Evolutionary conservation across 805 yeast genomes (phyloP).

Genomic region (Starmerella bombi): DNA sequence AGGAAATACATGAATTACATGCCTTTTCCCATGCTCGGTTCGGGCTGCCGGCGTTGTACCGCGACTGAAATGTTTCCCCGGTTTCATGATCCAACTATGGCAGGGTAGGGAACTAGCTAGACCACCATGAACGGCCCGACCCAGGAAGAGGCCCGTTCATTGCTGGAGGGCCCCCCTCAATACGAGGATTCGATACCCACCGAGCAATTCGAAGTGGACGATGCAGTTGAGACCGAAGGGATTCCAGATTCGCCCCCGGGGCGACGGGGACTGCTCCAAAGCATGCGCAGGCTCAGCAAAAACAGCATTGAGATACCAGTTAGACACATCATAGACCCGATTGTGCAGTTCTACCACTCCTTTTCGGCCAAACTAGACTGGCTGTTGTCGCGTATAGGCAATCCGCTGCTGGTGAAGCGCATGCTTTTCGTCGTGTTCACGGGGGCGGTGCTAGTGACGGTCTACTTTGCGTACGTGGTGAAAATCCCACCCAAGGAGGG

Average conservation of each 20-base stretch:
- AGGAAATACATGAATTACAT: too few species aligned
- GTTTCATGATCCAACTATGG: too few species aligned
- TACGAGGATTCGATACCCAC: constrained; percentile 2
- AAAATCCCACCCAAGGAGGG: constrained; percentile 27
- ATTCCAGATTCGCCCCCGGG: neutral
- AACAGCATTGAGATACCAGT: constrained; percentile 31
- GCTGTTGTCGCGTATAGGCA: constrained; percentile 54
- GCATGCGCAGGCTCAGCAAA: constrained; percentile 12
- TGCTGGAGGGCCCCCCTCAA: constrained; percentile 10
- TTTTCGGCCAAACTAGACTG: constrained; percentile 39
- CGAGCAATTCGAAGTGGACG: constrained; percentile 16
- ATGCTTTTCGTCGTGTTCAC: constrained; percentile 57
- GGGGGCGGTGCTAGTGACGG: constrained; percentile 41
- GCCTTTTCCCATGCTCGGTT: too few species aligned
- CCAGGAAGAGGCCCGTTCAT: constrained; percentile 5
- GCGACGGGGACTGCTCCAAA: neutral
- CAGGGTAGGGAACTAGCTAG: too few species aligned
- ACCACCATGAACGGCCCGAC: constrained; percentile 2
- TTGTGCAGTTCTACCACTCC: constrained; percentile 30
- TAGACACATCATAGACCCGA: constrained; percentile 36
- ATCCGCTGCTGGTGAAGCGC: constrained; percentile 72
- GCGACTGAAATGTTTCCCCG: too few species aligned
- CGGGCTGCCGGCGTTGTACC: too few species aligned
- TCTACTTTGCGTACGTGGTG: constrained; percentile 33
- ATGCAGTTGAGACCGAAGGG: neutral